phyloP scores from a whole-genome alignment of 75 land plant genomes.

The Picea sitchensis region DNA sequence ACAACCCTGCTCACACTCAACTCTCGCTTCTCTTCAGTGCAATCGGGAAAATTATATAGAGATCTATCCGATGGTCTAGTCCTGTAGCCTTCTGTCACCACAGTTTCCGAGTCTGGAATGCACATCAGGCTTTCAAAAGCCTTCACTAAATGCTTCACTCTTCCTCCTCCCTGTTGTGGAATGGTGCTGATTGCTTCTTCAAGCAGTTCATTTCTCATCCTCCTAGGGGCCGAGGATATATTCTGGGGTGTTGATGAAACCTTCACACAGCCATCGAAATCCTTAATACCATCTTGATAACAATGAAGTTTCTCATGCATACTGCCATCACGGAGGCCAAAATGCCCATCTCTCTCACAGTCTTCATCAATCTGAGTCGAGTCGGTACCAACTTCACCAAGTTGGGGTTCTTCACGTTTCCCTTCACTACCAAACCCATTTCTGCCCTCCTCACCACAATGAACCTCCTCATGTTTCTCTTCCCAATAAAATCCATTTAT shows the following conservation, averaged over 20 bases:
- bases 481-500: no score
- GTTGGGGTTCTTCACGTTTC: no score
- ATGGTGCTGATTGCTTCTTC: constrained; percentile 41
- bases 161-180: constrained; percentile 44
- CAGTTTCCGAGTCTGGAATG: constrained; percentile 17
- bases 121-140: constrained; percentile 62
- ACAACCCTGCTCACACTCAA: constrained; percentile 12
- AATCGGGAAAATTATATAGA: not conserved
- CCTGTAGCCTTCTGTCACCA: not conserved
- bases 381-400: no score
- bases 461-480: no score
- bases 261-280: no score
- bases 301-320: not conserved
- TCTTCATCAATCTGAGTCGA: not conserved
- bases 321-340: not conserved
- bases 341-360: not conserved
- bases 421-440: no score
- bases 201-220: constrained; percentile 41
- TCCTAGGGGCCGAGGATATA: constrained; percentile 13
- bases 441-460: no score
- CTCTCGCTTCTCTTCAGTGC: constrained; percentile 3
- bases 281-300: not conserved
- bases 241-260: not conserved
- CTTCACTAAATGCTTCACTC: constrained; percentile 60
- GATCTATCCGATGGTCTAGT: not conserved